phyloP scores from a whole-genome alignment of 2,329 filamentous ascomycete genomes.

The Leptographium wingfieldii region DNA sequence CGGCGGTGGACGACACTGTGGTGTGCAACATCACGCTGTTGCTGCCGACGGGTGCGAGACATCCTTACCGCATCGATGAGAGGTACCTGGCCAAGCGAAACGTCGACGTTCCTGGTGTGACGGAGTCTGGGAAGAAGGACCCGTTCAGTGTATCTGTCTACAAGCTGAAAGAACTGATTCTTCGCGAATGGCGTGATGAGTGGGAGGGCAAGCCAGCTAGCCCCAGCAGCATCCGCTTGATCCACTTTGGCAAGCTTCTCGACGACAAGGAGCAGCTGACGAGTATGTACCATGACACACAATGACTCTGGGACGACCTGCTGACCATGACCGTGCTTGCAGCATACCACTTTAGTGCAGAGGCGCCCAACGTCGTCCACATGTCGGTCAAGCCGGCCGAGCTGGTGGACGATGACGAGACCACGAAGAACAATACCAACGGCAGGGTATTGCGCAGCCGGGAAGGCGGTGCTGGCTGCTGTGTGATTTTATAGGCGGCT shows the following conservation, averaged over 20 bases:
- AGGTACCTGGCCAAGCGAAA: conserved; percentile 73
- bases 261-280: conserved; percentile 78
- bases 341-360: conserved; percentile 71
- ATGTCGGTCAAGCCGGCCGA: conserved; percentile 88
- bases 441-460: conserved; percentile 26
- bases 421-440: conserved; percentile 48
- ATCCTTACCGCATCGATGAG: conserved; percentile 83
- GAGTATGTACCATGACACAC: conserved; percentile 40
- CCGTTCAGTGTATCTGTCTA: conserved; percentile 88
- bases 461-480: conserved; percentile 32
- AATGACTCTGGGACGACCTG: neutral
- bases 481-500: conserved; percentile 34
- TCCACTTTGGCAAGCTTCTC: conserved; percentile 81
- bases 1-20: conserved; percentile 19
- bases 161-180: conserved; percentile 84
- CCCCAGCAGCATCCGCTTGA: conserved; percentile 79
- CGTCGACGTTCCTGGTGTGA: conserved; percentile 58
- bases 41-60: conserved; percentile 66
- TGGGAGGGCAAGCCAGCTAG: conserved; percentile 82
- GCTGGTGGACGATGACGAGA: conserved; percentile 67
- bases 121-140: conserved; percentile 49
- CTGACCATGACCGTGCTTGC: neutral
- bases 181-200: conserved; percentile 83
- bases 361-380: conserved; percentile 75
- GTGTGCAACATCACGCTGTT: conserved; percentile 69